phyloP scores from a whole-genome alignment of 2,329 filamentous ascomycete species.

The Xylariaceae sp. region DNA sequence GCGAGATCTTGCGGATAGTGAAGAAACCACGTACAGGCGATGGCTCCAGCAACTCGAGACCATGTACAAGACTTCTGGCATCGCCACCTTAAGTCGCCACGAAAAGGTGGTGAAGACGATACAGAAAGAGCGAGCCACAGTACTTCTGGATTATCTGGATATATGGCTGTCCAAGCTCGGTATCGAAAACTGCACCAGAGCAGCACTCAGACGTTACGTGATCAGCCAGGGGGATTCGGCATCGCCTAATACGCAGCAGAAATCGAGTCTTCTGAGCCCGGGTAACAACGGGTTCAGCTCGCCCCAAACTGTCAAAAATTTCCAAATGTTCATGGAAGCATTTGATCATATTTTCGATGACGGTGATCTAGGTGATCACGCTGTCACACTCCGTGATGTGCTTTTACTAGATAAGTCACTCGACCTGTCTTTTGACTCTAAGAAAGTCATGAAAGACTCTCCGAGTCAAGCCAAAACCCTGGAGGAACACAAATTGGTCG shows the following conservation, averaged over 20 bases:
- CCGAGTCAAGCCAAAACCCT: slow-evolving; percentile 33
- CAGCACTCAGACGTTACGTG: slow-evolving; percentile 50
- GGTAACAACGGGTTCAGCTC: slow-evolving; percentile 40
- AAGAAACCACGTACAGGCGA: slow-evolving; percentile 49
- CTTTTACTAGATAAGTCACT: slow-evolving; percentile 49
- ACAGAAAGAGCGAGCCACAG: slow-evolving; percentile 47
- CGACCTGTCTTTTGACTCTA: slow-evolving; percentile 50
- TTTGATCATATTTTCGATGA: slow-evolving; percentile 52
- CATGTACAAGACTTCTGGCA: slow-evolving; percentile 54
- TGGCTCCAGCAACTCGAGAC: slow-evolving; percentile 55
- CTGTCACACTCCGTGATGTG: slow-evolving; percentile 48
- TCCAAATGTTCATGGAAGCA: slow-evolving; percentile 49
- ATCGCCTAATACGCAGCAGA: slow-evolving; percentile 45
- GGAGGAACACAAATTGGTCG: slow-evolving; percentile 37
- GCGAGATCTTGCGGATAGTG: slow-evolving; percentile 51
- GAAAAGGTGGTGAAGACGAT: slow-evolving; percentile 47
- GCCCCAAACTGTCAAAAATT: slow-evolving; percentile 39
- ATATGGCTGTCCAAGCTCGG: slow-evolving; percentile 47
- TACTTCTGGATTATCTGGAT: slow-evolving; percentile 49
- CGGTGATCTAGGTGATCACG: slow-evolving; percentile 31
- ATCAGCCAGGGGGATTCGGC: slow-evolving; percentile 43
- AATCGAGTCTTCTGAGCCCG: slow-evolving; percentile 46
- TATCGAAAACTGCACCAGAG: slow-evolving; percentile 48
- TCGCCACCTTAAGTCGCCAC: slow-evolving; percentile 48
- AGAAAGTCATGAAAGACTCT: slow-evolving; percentile 47